Conservation (phyloP, 352 stramenopile species). For the Phytophthora kernoviae region DNA sequence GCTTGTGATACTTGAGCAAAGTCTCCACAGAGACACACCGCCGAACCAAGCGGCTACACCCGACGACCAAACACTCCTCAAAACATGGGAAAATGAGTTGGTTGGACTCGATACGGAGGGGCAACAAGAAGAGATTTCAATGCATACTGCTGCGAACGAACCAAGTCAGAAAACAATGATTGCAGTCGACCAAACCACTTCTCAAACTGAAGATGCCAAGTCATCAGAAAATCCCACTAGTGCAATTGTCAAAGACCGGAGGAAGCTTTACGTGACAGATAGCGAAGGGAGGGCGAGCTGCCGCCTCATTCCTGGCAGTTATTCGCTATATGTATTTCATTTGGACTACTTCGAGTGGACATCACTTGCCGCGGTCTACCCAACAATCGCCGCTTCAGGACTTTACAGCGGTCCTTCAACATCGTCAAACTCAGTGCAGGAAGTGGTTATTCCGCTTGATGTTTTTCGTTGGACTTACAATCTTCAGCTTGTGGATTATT, state of each 20-base stretch:
- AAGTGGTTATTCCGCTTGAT: constrained; percentile 63
- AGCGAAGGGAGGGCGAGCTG: constrained; percentile 40
- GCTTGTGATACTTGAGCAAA: constrained; percentile 27
- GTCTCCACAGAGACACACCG: constrained; percentile 6
- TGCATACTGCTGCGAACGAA: background rate
- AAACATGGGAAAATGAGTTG: constrained; percentile 16
- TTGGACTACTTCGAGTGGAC: constrained; percentile 79
- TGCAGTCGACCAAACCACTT: background rate
- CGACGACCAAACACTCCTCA: constrained; percentile 10
- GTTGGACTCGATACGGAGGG: constrained; percentile 10
- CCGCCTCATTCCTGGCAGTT: constrained; percentile 55
- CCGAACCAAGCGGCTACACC: constrained; percentile 6
- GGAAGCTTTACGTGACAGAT: constrained; percentile 46
- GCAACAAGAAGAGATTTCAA: constrained; percentile 9
- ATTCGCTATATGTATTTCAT: constrained; percentile 76
- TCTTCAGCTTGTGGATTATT: constrained; percentile 76
- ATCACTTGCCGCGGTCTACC: constrained; percentile 59
- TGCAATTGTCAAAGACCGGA: constrained; percentile 28
- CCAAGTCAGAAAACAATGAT: background rate
- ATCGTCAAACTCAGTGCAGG: constrained; percentile 38
- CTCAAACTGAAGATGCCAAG: constrained; percentile 12
- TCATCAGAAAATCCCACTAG: constrained; percentile 5
- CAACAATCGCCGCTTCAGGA: constrained; percentile 46
- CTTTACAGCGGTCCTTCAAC: constrained; percentile 35
- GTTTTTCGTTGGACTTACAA: constrained; percentile 64